phyloP scores from a whole-genome alignment of 768 basidiomycete genomes.

The Agaricus sinodeliciosus region DNA sequence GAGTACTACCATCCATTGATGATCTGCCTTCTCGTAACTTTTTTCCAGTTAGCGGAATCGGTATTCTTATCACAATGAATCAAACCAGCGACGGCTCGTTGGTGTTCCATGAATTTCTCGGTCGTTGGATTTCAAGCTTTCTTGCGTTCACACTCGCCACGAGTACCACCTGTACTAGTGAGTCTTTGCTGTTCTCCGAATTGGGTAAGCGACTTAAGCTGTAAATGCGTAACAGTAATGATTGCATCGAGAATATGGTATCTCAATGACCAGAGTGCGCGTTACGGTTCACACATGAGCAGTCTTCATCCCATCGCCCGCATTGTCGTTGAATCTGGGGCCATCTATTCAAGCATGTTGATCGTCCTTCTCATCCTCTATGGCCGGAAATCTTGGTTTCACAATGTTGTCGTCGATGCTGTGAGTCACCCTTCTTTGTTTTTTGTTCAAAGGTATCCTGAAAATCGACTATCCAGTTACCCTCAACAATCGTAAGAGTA shows the following conservation, averaged over 20 bases:
- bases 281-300: conserved; percentile 13
- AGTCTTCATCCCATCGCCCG: conserved; percentile 26
- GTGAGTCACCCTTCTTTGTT: conserved; percentile 15
- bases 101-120: conserved; percentile 26
- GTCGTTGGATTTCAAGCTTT: conserved; percentile 32
- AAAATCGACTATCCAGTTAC: not conserved
- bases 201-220: not conserved
- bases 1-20: not conserved
- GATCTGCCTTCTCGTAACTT: not conserved
- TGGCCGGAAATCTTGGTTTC: conserved; percentile 25
- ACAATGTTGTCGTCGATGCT: conserved; percentile 29
- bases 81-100: conserved; percentile 19
- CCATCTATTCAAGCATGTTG: conserved; percentile 28
- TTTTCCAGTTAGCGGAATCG: conserved; percentile 21
- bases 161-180: conserved; percentile 30
- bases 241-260: conserved; percentile 28
- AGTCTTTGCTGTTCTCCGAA: not conserved
- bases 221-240: conserved; percentile 18
- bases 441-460: not conserved
- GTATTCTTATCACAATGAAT: conserved; percentile 26
- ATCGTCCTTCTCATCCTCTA: conserved; percentile 26
- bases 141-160: conserved; percentile 31
- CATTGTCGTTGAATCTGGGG: conserved; percentile 30
- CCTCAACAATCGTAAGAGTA: conserved; percentile 8
- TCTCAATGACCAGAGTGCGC: conserved; percentile 21